Evolutionary conservation across 305 asterid species (phyloP), one percentile per base, ranked within the genome.

Genomic region (Petunia hybrid): DNA sequence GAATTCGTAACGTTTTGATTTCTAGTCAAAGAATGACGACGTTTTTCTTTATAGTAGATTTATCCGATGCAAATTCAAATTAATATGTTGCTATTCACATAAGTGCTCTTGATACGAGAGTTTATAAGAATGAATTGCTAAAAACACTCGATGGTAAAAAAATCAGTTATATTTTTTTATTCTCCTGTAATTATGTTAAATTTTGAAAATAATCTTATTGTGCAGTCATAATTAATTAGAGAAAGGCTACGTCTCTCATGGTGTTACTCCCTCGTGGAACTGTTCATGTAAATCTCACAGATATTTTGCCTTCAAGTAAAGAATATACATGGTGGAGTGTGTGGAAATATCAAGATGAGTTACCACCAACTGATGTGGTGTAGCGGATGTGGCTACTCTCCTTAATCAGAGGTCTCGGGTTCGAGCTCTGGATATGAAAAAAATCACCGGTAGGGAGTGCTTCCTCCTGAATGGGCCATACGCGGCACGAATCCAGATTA

Each of bases 321-420:
- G 53, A 66, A 66, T 60, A 22, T 60, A 6, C 12, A 66, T 41
- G 74, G 39, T 65, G 71, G 46, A 66, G 74, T 40, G 74, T 6
- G 41, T 38, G 5, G 53, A 68, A 68, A 68, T 42, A n/a, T 68
- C 41, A 68, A 66, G 75, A 67, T n/a, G 75, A 67, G 55, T 67
- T 67, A 67, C 31, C 31, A 22, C 31, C 31, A 22, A 22, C 31
- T 22, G 31, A 22, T 22, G 31, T 22, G 31, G 31, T 22, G 31
- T 22, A 22, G 31, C 31, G 31, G 31, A 22, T 22, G 31, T 0
- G 0, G 31, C 31, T 22, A 22, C 31, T 22, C 31, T 22, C 31
- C 31, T 22, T 22, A 22, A 22, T 1, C 31, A 22, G 31, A 22
- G 31, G 31, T 22, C 31, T 22, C 0, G 31, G 0, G 31, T 22